phyloP scores from a whole-genome alignment of 495 filamentous ascomycete species.

The Aspergillus nidulans region DNA sequence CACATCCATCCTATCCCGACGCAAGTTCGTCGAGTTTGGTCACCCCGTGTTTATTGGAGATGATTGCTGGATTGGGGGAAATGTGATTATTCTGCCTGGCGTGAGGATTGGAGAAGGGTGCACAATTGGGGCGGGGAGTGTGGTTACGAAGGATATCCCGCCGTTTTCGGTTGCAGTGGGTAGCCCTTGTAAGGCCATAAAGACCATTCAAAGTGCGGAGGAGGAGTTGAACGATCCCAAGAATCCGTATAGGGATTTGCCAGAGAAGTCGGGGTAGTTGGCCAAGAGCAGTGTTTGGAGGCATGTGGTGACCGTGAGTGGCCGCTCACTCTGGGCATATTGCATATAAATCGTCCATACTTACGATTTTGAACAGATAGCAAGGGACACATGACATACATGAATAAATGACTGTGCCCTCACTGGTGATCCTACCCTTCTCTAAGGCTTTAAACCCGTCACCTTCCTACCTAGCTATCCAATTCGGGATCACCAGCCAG shows the following conservation, averaged over 20 bases:
- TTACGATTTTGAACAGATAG: too few species aligned
- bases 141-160: slow-evolving; percentile 49
- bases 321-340: too few species aligned
- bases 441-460: too few species aligned
- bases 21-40: slow-evolving; percentile 66
- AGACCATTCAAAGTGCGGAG: slow-evolving; percentile 34
- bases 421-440: too few species aligned
- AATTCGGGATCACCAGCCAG: too few species aligned
- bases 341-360: too few species aligned
- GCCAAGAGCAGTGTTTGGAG: too few species aligned
- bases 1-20: slow-evolving; percentile 63
- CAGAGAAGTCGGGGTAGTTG: not conserved
- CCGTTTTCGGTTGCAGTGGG: slow-evolving; percentile 38
- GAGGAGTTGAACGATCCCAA: slow-evolving; percentile 25
- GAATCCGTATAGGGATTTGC: slow-evolving; percentile 18
- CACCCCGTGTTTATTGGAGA: slow-evolving; percentile 70
- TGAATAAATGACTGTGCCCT: too few species aligned
- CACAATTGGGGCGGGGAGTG: slow-evolving; percentile 41
- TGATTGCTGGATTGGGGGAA: slow-evolving; percentile 83
- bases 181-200: slow-evolving; percentile 30
- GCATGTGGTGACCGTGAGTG: too few species aligned
- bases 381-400: too few species aligned
- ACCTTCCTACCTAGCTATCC: too few species aligned
- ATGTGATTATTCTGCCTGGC: slow-evolving; percentile 64
- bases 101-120: slow-evolving; percentile 53